Base-by-base conservation (phyloP, 345 rosid genomes). In the Sonneratia caseolaris region DNA sequence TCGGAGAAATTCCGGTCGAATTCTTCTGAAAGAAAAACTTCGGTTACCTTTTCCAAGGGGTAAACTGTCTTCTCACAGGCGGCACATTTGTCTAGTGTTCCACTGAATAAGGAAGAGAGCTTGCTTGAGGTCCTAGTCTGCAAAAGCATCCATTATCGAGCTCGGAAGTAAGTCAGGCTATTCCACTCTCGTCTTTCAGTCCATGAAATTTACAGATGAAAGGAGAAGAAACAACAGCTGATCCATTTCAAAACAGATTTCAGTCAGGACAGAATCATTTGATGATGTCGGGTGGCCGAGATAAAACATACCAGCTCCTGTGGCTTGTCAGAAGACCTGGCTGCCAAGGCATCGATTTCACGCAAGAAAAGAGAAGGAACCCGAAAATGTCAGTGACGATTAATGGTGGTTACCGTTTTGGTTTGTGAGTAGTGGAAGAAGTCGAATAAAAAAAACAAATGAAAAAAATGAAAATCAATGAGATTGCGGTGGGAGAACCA, bases 41-140 rank as follows among this genome's bases (percentile, higher is more conserved):
- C 9, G 51, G 67, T 68, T 27, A 87, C 97, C 97, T 89, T 92
- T 79, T 92, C 97, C 53, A 88, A 76, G 14, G 96, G 96, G 72
- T 92, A 92, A 56, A 85, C 93, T 45, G 92, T 92, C 82, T 92
- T 92, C 76, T 78, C 71, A 69, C 97, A 89, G 36, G 86, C 73
- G 42, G 91, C 75, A 35, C 97, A 92, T 83, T 89, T 92, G 75
- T 92, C 96, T 51, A 83, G 89, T 68, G 97, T 92, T 71, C 96
- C 93, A 62, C 83, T 84, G 88, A 92, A 92, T 82, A 84, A 57
- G 71, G 90, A 80, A 0, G 97, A 88, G 38, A 92, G 77, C 79
- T 84, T 89, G 79, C 91, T 92, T 61, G 93, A 88, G 3, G 91
- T 77, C 83, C 86, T 88, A 27, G 83, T 70, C 96, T 91, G 91